A percentile compares a stretch with the other conserved stretches of the same genome.
Conservation (phyloP, 352 stramenopile species). For the Phytopythium montanum region DNA sequence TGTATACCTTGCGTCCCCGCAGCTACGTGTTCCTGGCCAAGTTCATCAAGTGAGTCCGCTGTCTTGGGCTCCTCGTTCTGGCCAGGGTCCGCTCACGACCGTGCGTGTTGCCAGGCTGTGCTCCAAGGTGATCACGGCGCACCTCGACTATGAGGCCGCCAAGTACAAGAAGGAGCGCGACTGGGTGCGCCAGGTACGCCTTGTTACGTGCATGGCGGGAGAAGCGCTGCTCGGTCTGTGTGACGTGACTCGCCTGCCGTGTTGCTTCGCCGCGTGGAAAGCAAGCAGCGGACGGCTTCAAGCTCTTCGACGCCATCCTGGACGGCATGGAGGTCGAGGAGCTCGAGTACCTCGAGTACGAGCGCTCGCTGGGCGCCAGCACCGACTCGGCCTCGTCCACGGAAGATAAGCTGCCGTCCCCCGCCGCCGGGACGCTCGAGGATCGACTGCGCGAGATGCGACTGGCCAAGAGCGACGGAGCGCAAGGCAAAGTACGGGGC, state of each 20-base stretch:
- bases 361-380: constrained; percentile 28
- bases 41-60: constrained; percentile 75
- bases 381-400: constrained; percentile 17
- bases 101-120: constrained; percentile 38
- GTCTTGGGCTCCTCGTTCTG: no score
- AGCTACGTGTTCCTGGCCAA: constrained; percentile 84
- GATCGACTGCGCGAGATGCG: constrained; percentile 46
- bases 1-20: not conserved
- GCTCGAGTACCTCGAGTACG: constrained; percentile 52
- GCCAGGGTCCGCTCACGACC: not conserved
- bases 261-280: constrained; percentile 21
- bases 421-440: constrained; percentile 38
- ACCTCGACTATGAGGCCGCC: constrained; percentile 55
- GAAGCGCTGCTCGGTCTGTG: not conserved
- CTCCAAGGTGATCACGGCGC: constrained; percentile 61
- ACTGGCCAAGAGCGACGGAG: constrained; percentile 25
- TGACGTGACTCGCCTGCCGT: not conserved
- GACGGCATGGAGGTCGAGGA: constrained; percentile 77
- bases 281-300: constrained; percentile 61
- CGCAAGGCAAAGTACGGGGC: constrained; percentile 14
- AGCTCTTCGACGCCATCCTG: constrained; percentile 73
- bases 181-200: constrained; percentile 56
- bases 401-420: constrained; percentile 6
- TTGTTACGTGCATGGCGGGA: not conserved
- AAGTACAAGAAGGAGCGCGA: constrained; percentile 57